Evolutionary conservation across 2,329 filamentous ascomycete species (phyloP), one percentile per base, ranked within the genome.

Genomic region (Diaporthe citriasiana): DNA sequence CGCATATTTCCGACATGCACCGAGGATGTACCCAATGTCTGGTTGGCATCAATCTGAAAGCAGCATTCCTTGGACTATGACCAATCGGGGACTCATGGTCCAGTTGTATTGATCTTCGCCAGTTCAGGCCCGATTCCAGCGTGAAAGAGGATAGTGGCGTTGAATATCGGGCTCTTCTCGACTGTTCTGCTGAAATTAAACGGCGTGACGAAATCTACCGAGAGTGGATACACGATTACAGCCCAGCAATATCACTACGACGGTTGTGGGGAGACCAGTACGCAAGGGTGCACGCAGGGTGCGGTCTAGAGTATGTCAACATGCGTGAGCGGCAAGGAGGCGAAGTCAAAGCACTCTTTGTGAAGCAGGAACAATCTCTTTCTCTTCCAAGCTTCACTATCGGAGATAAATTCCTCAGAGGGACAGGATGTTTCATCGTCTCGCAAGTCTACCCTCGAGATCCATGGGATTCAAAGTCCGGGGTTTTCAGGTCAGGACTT

Each of bases 11-110:
- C 6, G 19, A 33, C 6, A 63, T 15, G 12, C 19, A 8, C 40
- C 40, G 25, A 63, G 2, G 4, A 47, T 47, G 25, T 33, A 63
- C 33, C 59, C 40, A 3, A 47, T 33, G 10, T 33, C 40, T n/a
- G 40, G 12, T 10, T 47, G 59, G 59, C 8, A 33, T 33, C 59
- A 63, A 17, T n/a, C 59, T 0, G 40, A 63, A 63, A 63, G 25
- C 40, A 63, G 59, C 40, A 63, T 10, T 22, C 59, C 59, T 4
- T 63, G 40, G 59, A 63, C 4, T 1, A 47, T 47, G 59, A 63
- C 40, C 15, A 63, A 63, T 15, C 25, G 27, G 3, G 59, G 59
- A 10, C 59, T 63, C 10, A 63, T 63, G 59, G 40, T 63, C 7
- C 40, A 63, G 40, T 10, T 63, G 3, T 47, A 63, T n/a, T n/a